Evolutionary conservation across 2,329 filamentous ascomycete genomes (phyloP).

Genomic region (Trichoderma sp.): DNA sequence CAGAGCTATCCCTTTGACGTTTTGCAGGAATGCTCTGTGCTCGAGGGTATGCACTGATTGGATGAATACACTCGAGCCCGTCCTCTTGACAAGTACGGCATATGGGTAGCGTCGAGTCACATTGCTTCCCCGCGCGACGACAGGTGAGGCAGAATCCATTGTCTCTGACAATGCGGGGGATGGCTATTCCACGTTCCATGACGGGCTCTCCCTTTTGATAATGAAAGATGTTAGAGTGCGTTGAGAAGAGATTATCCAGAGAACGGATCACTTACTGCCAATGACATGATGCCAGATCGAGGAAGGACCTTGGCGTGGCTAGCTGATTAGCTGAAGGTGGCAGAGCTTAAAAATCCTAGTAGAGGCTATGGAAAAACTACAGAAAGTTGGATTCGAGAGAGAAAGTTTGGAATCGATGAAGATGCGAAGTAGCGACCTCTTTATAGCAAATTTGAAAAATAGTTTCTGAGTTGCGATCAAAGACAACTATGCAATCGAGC

Average conservation of each 20-base stretch:
- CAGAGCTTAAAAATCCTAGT: not conserved
- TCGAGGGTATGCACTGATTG: not conserved
- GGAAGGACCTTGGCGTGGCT: not conserved
- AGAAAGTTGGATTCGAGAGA: not conserved
- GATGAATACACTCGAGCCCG: conserved; percentile 50
- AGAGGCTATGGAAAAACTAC: not conserved
- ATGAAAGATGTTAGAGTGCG: not conserved
- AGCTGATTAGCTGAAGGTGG: not conserved
- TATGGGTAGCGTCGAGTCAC: conserved; percentile 51
- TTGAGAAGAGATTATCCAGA: not conserved
- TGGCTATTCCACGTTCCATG: conserved; percentile 26
- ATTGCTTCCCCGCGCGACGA: conserved; percentile 53
- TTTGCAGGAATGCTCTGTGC: not conserved
- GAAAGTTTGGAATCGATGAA: not conserved
- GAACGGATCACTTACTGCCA: not conserved
- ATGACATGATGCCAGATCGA: not conserved
- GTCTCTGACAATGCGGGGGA: conserved; percentile 32
- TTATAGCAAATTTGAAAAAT: not conserved
- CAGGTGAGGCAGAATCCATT: conserved; percentile 48
- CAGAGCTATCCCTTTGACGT: not conserved
- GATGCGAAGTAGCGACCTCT: not conserved
- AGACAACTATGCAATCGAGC: not conserved
- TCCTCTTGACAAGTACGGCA: conserved; percentile 54
- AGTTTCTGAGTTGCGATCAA: not conserved
- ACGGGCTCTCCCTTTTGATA: not conserved